Conservation (phyloP, 2,329 filamentous ascomycete genomes). For the Epichloe festucae region DNA sequence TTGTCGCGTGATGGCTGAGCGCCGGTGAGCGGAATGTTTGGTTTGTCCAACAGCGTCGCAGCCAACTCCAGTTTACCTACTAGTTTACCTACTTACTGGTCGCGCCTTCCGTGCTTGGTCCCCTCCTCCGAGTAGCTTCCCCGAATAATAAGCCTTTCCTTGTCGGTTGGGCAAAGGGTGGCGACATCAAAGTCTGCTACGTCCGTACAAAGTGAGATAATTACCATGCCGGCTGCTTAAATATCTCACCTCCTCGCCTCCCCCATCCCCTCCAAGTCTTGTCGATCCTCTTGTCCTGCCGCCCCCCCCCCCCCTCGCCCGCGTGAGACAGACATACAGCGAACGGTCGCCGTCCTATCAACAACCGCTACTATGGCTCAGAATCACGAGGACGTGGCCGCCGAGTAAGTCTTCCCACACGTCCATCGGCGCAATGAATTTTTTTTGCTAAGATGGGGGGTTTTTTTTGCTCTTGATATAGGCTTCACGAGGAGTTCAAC, state of each 20-base stretch:
- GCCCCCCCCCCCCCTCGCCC: not conserved
- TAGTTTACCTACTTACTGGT: not conserved
- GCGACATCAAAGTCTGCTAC: too few species aligned
- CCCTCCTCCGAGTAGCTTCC: not conserved
- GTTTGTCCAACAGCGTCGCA: too few species aligned
- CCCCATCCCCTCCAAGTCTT: not conserved
- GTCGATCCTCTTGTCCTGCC: not conserved
- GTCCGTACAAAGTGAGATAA: too few species aligned
- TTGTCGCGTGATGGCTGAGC: too few species aligned
- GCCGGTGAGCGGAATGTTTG: too few species aligned
- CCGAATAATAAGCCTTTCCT: too few species aligned
- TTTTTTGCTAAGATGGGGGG: not conserved
- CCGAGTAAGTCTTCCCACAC: conserved; percentile 16
- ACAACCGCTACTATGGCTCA: conserved; percentile 15
- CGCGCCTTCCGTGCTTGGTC: not conserved
- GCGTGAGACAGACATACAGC: not conserved
- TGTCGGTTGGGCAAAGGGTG: too few species aligned
- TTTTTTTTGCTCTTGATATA: conserved; percentile 3
- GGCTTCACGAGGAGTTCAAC: conserved; percentile 17
- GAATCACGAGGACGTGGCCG: conserved; percentile 20
- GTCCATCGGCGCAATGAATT: not conserved
- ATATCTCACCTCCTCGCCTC: not conserved
- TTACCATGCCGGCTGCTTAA: not conserved
- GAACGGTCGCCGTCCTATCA: not conserved
- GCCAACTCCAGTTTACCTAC: not conserved